Conservation (phyloP, 768 basidiomycete species). For the Hemileccinum rubropunctum region DNA sequence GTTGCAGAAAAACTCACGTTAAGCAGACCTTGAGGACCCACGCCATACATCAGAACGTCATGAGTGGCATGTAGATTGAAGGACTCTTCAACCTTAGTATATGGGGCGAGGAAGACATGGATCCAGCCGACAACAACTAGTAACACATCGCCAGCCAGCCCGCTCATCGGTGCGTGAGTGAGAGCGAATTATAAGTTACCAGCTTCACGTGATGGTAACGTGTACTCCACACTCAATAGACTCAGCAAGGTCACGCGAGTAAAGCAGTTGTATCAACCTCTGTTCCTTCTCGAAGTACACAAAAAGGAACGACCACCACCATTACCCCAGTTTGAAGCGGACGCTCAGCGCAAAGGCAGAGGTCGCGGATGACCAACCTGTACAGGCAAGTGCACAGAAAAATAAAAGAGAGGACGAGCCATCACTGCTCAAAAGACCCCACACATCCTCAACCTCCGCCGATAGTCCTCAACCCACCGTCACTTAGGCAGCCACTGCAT, state of each 20-base stretch:
- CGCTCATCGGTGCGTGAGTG: slow-evolving; percentile 7
- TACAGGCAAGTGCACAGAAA: slow-evolving; percentile 36
- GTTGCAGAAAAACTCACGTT: slow-evolving; percentile 41
- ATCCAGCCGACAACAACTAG: slow-evolving; percentile 51
- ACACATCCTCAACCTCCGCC: slow-evolving; percentile 14
- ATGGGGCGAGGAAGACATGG: slow-evolving; percentile 79
- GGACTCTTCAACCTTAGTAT: slow-evolving; percentile 96
- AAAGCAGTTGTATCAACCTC: slow-evolving; percentile 58
- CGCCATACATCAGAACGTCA: slow-evolving; percentile 81
- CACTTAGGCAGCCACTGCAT: slow-evolving; percentile 13
- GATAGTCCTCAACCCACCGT: neutral
- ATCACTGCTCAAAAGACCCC: slow-evolving; percentile 37
- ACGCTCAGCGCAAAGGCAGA: slow-evolving; percentile 38
- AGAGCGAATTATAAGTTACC: too few species aligned
- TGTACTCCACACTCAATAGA: neutral
- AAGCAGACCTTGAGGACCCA: slow-evolving; percentile 37
- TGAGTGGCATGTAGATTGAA: slow-evolving; percentile 93
- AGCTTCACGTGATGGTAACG: too few species aligned
- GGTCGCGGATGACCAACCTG: slow-evolving; percentile 37
- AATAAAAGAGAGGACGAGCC: slow-evolving; percentile 49
- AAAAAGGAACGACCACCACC: slow-evolving; percentile 53
- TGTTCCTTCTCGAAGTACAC: slow-evolving; percentile 52
- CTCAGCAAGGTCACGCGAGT: slow-evolving; percentile 5
- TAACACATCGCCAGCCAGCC: slow-evolving; percentile 44
- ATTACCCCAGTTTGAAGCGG: slow-evolving; percentile 38